These are phyloP conservation scores for Zymoseptoria pseudotritici DNA, from an alignment of 2,329 filamentous ascomycete genomes.

Conservation along the genomic window DNA sequence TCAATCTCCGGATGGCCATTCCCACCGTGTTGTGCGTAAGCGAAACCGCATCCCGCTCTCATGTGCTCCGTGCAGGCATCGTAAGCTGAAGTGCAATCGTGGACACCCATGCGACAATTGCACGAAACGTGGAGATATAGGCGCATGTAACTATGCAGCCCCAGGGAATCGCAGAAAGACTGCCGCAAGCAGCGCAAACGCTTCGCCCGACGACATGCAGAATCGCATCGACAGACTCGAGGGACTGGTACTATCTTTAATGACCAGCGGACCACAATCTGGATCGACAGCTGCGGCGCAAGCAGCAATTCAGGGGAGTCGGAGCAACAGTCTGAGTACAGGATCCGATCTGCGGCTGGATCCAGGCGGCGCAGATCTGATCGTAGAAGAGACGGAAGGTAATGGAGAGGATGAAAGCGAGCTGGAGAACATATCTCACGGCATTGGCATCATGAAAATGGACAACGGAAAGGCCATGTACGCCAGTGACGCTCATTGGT, in stretches of 20 bases:
- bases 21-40: constrained; percentile 83
- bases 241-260: constrained; percentile 81
- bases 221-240: constrained; percentile 94
- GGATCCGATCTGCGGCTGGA: constrained; percentile 39
- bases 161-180: constrained; percentile 64
- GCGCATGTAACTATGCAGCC: constrained; percentile 76
- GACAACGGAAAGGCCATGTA: constrained; percentile 43
- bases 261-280: constrained; percentile 69
- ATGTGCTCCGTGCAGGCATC: constrained; percentile 81
- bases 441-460: constrained; percentile 47
- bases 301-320: constrained; percentile 44
- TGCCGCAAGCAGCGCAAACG: constrained; percentile 24
- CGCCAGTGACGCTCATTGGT: constrained; percentile 47
- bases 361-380: constrained; percentile 52
- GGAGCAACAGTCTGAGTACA: constrained; percentile 33
- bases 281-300: constrained; percentile 51
- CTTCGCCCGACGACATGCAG: constrained; percentile 89
- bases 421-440: constrained; percentile 46
- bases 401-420: constrained; percentile 52
- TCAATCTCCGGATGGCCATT: constrained; percentile 69
- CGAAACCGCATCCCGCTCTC: constrained; percentile 87
- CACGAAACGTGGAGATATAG: constrained; percentile 73
- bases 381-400: constrained; percentile 44
- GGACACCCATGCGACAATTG: constrained; percentile 90
- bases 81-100: constrained; percentile 97